Evolutionary conservation across 108 stramenopile species (phyloP).

Genomic region (Tribonema minus): DNA sequence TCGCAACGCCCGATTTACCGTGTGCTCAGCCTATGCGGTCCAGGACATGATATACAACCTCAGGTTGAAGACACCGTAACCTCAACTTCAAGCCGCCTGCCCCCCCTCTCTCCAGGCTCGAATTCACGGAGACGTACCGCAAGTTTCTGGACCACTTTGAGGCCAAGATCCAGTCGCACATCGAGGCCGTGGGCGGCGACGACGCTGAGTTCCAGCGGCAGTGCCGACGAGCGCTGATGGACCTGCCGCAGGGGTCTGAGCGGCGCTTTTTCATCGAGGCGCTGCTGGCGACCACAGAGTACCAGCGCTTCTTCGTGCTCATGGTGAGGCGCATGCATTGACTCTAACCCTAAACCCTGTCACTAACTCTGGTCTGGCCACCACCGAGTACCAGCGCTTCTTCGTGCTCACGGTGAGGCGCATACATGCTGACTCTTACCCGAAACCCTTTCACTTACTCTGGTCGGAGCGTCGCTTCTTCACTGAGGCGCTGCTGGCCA

Average conservation of each 20-base stretch:
- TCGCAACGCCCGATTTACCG: too few relatives aligned
- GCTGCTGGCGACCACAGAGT: conserved; percentile 22
- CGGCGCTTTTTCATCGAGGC: conserved; percentile 14
- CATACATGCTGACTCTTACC: too few relatives aligned
- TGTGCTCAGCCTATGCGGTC: too few relatives aligned
- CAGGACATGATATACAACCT: too few relatives aligned
- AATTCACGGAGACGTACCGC: conserved; percentile 25
- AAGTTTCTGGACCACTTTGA: conserved; percentile 16
- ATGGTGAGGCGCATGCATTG: too few relatives aligned
- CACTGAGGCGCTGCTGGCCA: conserved; percentile 14
- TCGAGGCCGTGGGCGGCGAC: not conserved
- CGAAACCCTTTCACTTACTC: conserved; percentile 8
- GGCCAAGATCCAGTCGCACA: not conserved
- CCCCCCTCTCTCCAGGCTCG: too few relatives aligned
- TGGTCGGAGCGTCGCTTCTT: conserved; percentile 5
- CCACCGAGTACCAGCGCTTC: conserved; percentile 23
- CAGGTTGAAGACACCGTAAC: too few relatives aligned
- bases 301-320: conserved; percentile 19
- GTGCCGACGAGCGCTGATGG: not conserved
- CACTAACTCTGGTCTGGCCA: conserved; percentile 5
- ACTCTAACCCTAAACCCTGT: too few relatives aligned
- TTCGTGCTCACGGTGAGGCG: conserved; percentile 28
- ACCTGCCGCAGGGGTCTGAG: not conserved
- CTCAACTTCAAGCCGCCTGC: too few relatives aligned
- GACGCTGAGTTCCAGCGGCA: not conserved